phyloP scores from a whole-genome alignment of 1,284 basidiomycete species.

The Cutaneotrichosporon daszewskae region DNA sequence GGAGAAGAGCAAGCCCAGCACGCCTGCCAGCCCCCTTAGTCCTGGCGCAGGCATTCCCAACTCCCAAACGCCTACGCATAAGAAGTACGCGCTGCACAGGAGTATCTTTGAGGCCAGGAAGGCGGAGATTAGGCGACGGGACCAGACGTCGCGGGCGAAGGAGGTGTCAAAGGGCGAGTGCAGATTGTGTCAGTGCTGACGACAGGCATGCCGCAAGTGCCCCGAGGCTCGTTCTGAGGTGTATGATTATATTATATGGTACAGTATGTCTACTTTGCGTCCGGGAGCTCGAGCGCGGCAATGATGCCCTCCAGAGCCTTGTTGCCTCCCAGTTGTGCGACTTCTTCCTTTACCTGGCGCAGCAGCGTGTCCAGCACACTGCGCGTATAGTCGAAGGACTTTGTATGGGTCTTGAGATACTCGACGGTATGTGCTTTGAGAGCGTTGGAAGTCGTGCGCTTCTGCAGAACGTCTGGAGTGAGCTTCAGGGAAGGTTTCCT shows the following conservation, averaged over 20 bases:
- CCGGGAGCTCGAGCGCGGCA: conserved; percentile 16
- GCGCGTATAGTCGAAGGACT: conserved; percentile 70
- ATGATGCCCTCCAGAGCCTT: conserved; percentile 36
- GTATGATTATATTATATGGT: conserved; percentile 2
- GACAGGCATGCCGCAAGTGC: conserved; percentile 23
- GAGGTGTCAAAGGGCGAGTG: conserved; percentile 41
- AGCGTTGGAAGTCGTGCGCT: conserved; percentile 71
- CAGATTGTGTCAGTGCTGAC: too few relatives aligned
- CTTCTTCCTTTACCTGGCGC: conserved; percentile 39
- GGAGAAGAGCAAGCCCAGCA: background rate
- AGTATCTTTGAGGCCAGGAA: conserved; percentile 42
- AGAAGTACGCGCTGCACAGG: conserved; percentile 44
- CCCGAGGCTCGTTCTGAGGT: conserved; percentile 18
- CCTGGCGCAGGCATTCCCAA: conserved; percentile 14
- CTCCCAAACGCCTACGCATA: conserved; percentile 26
- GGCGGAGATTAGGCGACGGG: conserved; percentile 30
- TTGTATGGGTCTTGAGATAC: conserved; percentile 65
- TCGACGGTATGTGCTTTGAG: conserved; percentile 72
- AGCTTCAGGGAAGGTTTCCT: background rate
- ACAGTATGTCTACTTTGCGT: conserved; percentile 1
- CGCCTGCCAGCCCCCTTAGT: conserved; percentile 5
- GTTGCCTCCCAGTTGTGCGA: conserved; percentile 43
- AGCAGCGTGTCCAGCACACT: conserved; percentile 47
- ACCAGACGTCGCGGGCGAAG: conserved; percentile 40
- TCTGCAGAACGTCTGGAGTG: conserved; percentile 76